Base-by-base conservation (phyloP, 2,329 filamentous ascomycete species). In the Lizonia empirigonia region DNA sequence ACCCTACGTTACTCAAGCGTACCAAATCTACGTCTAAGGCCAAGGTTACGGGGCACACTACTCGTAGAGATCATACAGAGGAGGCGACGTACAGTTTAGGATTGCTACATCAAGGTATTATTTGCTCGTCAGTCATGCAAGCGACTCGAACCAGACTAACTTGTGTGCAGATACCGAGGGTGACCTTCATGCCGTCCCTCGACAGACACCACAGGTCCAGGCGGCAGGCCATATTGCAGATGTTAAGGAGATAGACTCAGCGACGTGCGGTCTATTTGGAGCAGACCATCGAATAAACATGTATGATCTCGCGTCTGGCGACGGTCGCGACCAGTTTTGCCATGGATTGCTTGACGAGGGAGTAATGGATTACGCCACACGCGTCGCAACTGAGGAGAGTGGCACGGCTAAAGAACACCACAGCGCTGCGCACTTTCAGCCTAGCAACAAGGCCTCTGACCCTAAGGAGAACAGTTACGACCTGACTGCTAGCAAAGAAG, bases 381-480 rank as follows among this genome's bases (percentile, higher is more conserved):
- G 44, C 18, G 30, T 52, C 16, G 20, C 22, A 30, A 58, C 50
- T 23, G 46, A 18, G 23, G 49, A 55, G 34, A 30, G 46, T 36
- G 27, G 51, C 38, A 35, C 20, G 41, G 20, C 50, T 37, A 32
- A 57, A 55, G 38, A 44, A 27, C 15, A 44, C 37, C 19, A 53
- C 37, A 57, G 34, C 47, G 37, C 35, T 51, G 48, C 15, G 41
- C 20, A 38, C 19, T 36, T 55, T 37, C 26, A 55, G 42, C 35
- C 47, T 52, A 58, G 46, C 20, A 55, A 52, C 15, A 34, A 44
- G 44, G 37, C 16, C 26, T 54, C 20, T 34, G 40, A 34, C 15
- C 45, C 19, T 53, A 20, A 48, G 48, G 44, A 30, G 32, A 48
- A 44, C 20, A 38, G 33, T 40, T 45, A 53, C 29, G 16, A 45